Evolutionary conservation across 768 basidiomycete genomes (phyloP).

Genomic region (Heimioporus sp.): DNA sequence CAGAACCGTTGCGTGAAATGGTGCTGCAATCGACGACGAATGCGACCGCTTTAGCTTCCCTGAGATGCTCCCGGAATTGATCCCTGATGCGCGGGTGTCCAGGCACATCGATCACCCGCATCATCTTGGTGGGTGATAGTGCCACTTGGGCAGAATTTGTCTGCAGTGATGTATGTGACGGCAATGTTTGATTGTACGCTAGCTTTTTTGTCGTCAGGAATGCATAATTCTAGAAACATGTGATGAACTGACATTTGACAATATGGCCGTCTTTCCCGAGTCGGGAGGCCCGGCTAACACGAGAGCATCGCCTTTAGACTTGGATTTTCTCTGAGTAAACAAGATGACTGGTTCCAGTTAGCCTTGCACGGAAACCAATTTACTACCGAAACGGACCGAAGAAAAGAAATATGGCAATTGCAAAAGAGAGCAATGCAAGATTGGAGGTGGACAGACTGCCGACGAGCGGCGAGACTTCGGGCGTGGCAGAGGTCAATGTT

Average conservation of each 20-base stretch:
- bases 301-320: slow-evolving; percentile 55
- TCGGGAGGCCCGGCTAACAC: slow-evolving; percentile 75
- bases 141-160: slow-evolving; percentile 53
- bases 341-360: slow-evolving; percentile 43
- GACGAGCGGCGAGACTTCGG: slow-evolving; percentile 37
- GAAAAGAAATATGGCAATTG: slow-evolving; percentile 42
- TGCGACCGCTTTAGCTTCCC: slow-evolving; percentile 59
- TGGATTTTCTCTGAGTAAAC: slow-evolving; percentile 42
- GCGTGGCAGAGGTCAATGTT: slow-evolving; percentile 11
- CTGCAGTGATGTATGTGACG: slow-evolving; percentile 78
- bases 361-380: background rate
- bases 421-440: slow-evolving; percentile 41
- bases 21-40: slow-evolving; percentile 83
- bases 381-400: slow-evolving; percentile 36
- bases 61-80: slow-evolving; percentile 67
- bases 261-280: slow-evolving; percentile 77
- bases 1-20: slow-evolving; percentile 69
- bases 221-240: background rate
- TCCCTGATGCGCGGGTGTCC: slow-evolving; percentile 81
- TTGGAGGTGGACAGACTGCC: slow-evolving; percentile 38
- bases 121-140: slow-evolving; percentile 40
- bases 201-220: slow-evolving; percentile 38
- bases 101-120: slow-evolving; percentile 71
- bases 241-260: slow-evolving; percentile 56
- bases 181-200: slow-evolving; percentile 57